Base-by-base conservation (phyloP, 179 eudicot genomes). In the Amaranthus tricolor region DNA sequence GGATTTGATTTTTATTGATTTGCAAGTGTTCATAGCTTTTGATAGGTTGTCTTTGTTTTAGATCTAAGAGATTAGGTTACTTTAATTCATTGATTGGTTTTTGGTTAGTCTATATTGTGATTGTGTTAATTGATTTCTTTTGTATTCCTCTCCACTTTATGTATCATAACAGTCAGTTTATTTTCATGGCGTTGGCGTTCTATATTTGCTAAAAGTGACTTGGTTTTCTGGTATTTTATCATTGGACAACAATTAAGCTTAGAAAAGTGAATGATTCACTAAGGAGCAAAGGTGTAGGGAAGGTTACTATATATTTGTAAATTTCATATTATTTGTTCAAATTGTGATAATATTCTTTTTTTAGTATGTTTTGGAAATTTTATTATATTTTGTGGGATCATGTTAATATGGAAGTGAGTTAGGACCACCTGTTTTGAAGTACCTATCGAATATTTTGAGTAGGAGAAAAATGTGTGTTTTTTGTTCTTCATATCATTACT, bases 1-100 rank as follows among this genome's bases (percentile, higher is more conserved):
- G 51, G 58, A 68, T 68, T 43, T 62, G 24, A 24, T 51, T 61
- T 17, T 17, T 2, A n/a, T n/a, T 61, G 15, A 0, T 70, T 69
- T 14, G 16, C 66, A 15, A 21, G 0, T 12, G 19, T 6, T 15
- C n/a, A n/a, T 74, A 19, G 45, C 17, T 76, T n/a, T 17, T 17
- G n/a, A 17, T 9, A 60, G 21, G 31, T 56, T 54, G 10, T 56
- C 47, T 49, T 62, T 58, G 44, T 52, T 53, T 7, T 76, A 49
- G 79, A 72, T 76, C 76, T 77, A 16, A 9, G 65, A 11, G 51
- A 55, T n/a, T 66, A 19, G 57, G 50, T 74, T 10, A 9, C n/a
- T n/a, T 63, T 70, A 60, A 48, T 17, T 52, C 10, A 6, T 74
- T 54, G 43, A 56, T 52, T n/a, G 47, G 66, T 21, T 24, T 11